A percentile compares a stretch with the other conserved stretches of the same genome.
phyloP scores from a whole-genome alignment of 768 basidiomycete genomes.

The Lepiota venenata region DNA sequence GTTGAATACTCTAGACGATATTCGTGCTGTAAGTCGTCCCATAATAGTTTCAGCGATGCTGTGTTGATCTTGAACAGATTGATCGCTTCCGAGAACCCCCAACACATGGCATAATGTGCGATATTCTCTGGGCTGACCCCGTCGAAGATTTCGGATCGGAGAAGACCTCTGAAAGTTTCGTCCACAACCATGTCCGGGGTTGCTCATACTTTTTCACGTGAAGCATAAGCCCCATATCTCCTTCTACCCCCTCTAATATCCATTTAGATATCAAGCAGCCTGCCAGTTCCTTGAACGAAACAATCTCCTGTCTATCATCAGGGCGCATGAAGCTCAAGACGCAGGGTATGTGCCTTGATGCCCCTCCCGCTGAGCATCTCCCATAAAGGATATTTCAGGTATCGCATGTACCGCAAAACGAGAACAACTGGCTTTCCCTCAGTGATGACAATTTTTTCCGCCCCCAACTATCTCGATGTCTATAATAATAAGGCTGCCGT shows the following conservation, averaged over 20 bases:
- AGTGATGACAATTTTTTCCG: conserved; percentile 99
- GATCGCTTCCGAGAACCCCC: conserved; percentile 99
- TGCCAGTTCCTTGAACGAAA: conserved; percentile 98
- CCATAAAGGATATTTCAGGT: conserved; percentile 39
- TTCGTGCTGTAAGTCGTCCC: conserved; percentile 63
- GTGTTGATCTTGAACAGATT: conserved; percentile 48
- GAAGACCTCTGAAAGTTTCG: conserved; percentile 84
- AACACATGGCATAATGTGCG: conserved; percentile 96
- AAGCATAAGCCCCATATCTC: conserved; percentile 13
- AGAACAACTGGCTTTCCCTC: conserved; percentile 98
- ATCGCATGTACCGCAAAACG: conserved; percentile 99
- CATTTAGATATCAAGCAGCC: conserved; percentile 84
- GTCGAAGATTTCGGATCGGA: conserved; percentile 97
- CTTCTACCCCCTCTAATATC: conserved; percentile 5
- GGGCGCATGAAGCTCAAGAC: conserved; percentile 98
- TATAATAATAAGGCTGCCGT: conserved; percentile 99
- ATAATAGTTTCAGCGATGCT: neutral
- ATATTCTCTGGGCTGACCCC: conserved; percentile 98
- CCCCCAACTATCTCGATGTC: conserved; percentile 96
- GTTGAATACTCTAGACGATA: conserved; percentile 91
- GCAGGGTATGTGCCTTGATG: conserved; percentile 64
- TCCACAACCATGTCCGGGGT: conserved; percentile 96
- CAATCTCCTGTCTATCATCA: conserved; percentile 93
- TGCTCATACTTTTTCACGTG: conserved; percentile 91
- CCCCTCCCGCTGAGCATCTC: neutral